Evolutionary conservation across 139 green algal species (phyloP).

Genomic region (Marvania coccoides): DNA sequence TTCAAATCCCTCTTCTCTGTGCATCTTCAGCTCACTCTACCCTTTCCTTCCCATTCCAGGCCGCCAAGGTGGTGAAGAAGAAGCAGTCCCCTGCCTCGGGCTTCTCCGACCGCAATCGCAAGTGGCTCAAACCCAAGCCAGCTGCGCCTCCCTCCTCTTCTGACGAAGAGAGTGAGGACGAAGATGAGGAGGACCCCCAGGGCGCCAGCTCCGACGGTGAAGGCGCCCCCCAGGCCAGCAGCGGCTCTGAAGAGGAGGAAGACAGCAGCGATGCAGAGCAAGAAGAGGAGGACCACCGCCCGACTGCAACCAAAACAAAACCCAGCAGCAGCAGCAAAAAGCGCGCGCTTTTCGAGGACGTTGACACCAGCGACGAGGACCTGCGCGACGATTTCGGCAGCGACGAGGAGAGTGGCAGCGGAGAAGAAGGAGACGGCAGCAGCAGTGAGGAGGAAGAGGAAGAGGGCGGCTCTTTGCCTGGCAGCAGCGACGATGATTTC

Average conservation of each 20-base stretch:
- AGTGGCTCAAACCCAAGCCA: slow-evolving; percentile 64
- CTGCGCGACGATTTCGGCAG: neutral
- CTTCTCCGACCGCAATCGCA: slow-evolving; percentile 63
- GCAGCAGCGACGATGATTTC: slow-evolving; percentile 5
- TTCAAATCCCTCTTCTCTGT: too few relatives aligned
- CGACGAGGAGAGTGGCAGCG: slow-evolving; percentile 3
- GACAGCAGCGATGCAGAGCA: slow-evolving; percentile 11
- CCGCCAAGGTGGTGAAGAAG: too few relatives aligned
- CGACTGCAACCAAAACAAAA: neutral
- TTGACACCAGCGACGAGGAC: neutral
- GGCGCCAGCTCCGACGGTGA: slow-evolving; percentile 13
- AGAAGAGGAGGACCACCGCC: neutral
- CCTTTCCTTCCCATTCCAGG: neutral
- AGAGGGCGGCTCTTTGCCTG: slow-evolving; percentile 14
- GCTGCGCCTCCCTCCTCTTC: neutral
- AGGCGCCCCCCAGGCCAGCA: too few relatives aligned
- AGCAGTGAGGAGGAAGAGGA: slow-evolving; percentile 15
- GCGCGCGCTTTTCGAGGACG: neutral
- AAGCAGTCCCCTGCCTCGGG: neutral
- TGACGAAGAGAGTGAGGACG: slow-evolving; percentile 6
- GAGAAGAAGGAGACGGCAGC: slow-evolving; percentile 20
- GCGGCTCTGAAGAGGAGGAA: slow-evolving; percentile 22
- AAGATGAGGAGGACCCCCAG: slow-evolving; percentile 20
- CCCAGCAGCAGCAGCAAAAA: neutral
- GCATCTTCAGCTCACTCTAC: neutral